These are phyloP conservation scores for Penstemon barbatus DNA, from an alignment of 257 asterid genomes.

Conservation along the genomic window DNA sequence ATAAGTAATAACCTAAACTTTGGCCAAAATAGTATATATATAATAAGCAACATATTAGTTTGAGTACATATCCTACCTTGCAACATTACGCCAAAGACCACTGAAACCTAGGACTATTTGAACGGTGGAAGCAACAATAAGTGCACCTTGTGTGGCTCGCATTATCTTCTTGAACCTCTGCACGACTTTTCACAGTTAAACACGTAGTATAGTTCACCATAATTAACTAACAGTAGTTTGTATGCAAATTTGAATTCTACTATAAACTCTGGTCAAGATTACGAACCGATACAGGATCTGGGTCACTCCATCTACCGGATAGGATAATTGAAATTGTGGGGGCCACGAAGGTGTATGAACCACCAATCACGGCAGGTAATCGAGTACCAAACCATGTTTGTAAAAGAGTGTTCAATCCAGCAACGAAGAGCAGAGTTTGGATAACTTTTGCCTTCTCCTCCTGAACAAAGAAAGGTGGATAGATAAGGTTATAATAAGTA, in stretches of 20 bases:
- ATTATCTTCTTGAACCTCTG: slow-evolving; percentile 59
- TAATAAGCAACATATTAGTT: too few species aligned
- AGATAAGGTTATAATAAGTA: neutral
- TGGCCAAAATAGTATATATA: too few species aligned
- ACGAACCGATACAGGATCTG: slow-evolving; percentile 77
- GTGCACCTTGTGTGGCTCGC: slow-evolving; percentile 92
- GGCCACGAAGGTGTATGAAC: slow-evolving; percentile 89
- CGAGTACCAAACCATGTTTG: slow-evolving; percentile 89
- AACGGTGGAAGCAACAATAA: slow-evolving; percentile 76
- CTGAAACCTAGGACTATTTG: slow-evolving; percentile 86
- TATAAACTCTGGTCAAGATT: slow-evolving; percentile 9
- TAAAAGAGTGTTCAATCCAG: slow-evolving; percentile 82
- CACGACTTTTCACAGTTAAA: slow-evolving; percentile 1
- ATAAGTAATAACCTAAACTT: slow-evolving; percentile 19
- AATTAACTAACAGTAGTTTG: neutral
- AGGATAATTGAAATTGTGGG: slow-evolving; percentile 90
- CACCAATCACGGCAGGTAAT: slow-evolving; percentile 89
- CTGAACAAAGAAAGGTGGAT: slow-evolving; percentile 35
- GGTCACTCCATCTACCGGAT: slow-evolving; percentile 92
- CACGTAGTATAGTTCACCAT: neutral
- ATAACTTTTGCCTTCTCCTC: slow-evolving; percentile 94
- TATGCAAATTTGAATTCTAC: too few species aligned
- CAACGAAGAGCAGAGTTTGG: slow-evolving; percentile 82
- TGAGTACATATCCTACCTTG: slow-evolving; percentile 43
- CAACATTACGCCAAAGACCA: slow-evolving; percentile 84